Evolutionary conservation across 768 basidiomycete genomes (phyloP).

Genomic region (Termitomyces sp.): DNA sequence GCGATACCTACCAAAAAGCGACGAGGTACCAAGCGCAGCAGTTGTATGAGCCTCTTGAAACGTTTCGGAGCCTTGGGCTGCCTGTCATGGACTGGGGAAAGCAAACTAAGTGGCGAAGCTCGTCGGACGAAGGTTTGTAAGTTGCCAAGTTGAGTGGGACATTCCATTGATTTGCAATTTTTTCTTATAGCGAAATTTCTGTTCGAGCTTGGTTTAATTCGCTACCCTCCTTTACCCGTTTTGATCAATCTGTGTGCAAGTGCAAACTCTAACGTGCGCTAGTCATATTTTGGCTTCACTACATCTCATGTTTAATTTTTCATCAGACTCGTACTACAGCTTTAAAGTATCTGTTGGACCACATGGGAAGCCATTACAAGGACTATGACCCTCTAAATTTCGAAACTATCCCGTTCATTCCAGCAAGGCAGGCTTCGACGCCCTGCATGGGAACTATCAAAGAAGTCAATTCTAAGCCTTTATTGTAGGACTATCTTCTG

Average conservation of each 20-base stretch:
- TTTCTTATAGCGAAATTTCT: slow-evolving; percentile 65
- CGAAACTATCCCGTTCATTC: slow-evolving; percentile 67
- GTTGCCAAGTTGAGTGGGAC: background rate
- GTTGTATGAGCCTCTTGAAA: slow-evolving; percentile 80
- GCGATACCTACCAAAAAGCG: slow-evolving; percentile 25
- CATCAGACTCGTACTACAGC: slow-evolving; percentile 47
- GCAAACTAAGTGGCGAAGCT: slow-evolving; percentile 69
- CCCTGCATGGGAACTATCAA: slow-evolving; percentile 52
- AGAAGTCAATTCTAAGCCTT: slow-evolving; percentile 42
- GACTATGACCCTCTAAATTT: slow-evolving; percentile 54
- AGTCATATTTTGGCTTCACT: background rate
- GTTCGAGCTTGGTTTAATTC: slow-evolving; percentile 61
- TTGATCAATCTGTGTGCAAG: slow-evolving; percentile 68
- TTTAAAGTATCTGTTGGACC: slow-evolving; percentile 78
- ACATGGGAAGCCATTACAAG: slow-evolving; percentile 54
- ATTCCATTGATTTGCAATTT: background rate
- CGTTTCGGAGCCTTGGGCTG: slow-evolving; percentile 65
- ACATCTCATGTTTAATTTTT: background rate
- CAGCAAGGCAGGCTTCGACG: slow-evolving; percentile 53
- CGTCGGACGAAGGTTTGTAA: slow-evolving; percentile 79
- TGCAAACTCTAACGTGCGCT: slow-evolving; percentile 32
- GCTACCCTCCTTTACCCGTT: slow-evolving; percentile 60
- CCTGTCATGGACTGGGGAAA: slow-evolving; percentile 88
- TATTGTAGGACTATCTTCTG: background rate
- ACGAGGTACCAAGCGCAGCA: slow-evolving; percentile 58